Base-by-base conservation (phyloP, 1,284 basidiomycete species). In the Mixia osmundae region DNA sequence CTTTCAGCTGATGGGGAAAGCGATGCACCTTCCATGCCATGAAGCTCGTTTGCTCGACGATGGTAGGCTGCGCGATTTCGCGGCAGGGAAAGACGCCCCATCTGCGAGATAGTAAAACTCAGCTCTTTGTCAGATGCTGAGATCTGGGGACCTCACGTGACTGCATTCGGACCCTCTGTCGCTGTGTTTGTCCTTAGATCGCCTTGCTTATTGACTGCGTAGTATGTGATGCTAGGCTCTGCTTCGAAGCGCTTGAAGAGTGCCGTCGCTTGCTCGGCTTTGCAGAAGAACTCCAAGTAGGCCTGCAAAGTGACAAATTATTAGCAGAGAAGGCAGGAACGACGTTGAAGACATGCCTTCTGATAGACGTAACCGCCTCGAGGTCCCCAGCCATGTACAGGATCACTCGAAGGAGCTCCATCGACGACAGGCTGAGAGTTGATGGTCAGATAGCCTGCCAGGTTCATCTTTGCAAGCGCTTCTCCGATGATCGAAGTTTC, bases 51-150 rank as follows among this genome's bases (percentile, higher is more conserved):
- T 78, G 76, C 56, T 99, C 91, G 23, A 99, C 91, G 46, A 97
- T 89, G 15, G 91, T 99, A 20, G 89, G 87, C 55, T 97, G 91
- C 33, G 94, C 65, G 50, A 97, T 83, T 63, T 97, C 91, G 57
- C 91, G 87, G 28, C 80, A 82, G 14, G 91, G 89, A 67, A 95
- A 99, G 5, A 91, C 83, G 47, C 89, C 91, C 91, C 89, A 99
- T n/a, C n/a, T n/a, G n/a, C n/a, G n/a, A n/a, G n/a, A n/a, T n/a
- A n/a, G n/a, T n/a, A n/a, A n/a, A n/a, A n/a, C n/a, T n/a, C n/a
- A n/a, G n/a, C n/a, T n/a, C n/a, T n/a, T n/a, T n/a, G n/a, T n/a
- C n/a, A n/a, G n/a, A n/a, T n/a, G n/a, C n/a, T n/a, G n/a, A n/a
- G n/a, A n/a, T n/a, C n/a, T n/a, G n/a, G n/a, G n/a, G n/a, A n/a